These are phyloP conservation scores for Colletotrichum cuscutae DNA, from an alignment of 2,329 filamentous ascomycete species.

Conservation along the genomic window DNA sequence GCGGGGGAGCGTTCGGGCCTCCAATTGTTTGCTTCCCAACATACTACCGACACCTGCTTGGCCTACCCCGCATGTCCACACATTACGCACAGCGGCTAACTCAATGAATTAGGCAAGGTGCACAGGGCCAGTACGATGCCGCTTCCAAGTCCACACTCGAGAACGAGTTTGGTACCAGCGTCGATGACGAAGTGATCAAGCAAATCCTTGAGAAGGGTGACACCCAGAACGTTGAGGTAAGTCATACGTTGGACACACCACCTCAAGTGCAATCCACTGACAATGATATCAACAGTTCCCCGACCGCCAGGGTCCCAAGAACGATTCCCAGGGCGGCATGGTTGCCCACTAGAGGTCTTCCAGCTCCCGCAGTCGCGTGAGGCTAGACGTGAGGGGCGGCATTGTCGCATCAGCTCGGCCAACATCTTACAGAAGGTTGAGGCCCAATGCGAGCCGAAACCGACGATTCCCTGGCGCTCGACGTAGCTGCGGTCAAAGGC, in stretches of 20 bases:
- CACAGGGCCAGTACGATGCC: constrained; percentile 80
- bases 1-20: not conserved
- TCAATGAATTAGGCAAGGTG: constrained; percentile 75
- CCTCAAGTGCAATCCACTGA: not conserved
- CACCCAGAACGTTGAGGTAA: constrained; percentile 69
- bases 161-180: constrained; percentile 85
- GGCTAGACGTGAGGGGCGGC: not conserved
- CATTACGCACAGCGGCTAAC: not conserved
- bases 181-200: constrained; percentile 83
- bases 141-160: constrained; percentile 82
- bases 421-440: not conserved
- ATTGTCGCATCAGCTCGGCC: not conserved
- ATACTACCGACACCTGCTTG: not conserved
- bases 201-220: constrained; percentile 83
- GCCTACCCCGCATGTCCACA: not conserved
- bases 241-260: constrained; percentile 26
- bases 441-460: too few species aligned
- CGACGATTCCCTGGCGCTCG: not conserved
- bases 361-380: not conserved
- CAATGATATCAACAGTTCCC: constrained; percentile 52
- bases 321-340: constrained; percentile 60
- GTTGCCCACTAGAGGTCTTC: constrained; percentile 50
- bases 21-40: not conserved
- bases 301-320: constrained; percentile 62
- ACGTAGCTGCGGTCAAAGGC: not conserved